Percentiles rank a stretch among this genome's conserved stretches.
phyloP scores from a whole-genome alignment of 2,329 filamentous ascomycete genomes.

The Colletotrichum acutatum region DNA sequence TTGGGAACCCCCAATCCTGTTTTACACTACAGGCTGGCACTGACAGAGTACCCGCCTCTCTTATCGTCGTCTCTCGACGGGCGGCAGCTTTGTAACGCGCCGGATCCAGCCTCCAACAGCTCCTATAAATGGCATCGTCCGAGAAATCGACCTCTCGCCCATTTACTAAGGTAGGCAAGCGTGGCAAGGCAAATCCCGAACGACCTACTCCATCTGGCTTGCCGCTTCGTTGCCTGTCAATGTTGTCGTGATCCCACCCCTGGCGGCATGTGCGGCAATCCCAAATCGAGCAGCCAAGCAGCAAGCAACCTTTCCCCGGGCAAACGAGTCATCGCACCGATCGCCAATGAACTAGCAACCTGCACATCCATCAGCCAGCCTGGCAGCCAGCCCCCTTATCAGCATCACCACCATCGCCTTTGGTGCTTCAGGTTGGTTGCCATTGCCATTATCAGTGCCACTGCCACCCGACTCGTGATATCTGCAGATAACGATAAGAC shows the following conservation, averaged over 20 bases:
- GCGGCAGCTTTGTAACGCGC: neutral
- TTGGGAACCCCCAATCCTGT: neutral
- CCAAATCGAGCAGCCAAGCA: neutral
- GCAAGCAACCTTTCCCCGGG: neutral
- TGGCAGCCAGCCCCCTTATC: neutral
- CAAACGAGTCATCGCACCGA: neutral
- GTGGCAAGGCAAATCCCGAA: neutral
- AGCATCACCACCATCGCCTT: neutral
- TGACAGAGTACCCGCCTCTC: neutral
- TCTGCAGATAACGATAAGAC: neutral
- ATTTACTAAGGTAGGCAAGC: neutral
- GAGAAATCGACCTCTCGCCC: neutral
- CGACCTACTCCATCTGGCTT: neutral
- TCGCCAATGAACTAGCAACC: slow-evolving; percentile 10
- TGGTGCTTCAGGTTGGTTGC: neutral
- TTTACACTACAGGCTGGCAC: no score
- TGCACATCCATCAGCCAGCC: neutral
- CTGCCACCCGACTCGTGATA: neutral
- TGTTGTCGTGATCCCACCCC: neutral
- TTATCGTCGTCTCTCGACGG: neutral
- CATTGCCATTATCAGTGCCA: neutral
- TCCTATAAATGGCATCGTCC: neutral
- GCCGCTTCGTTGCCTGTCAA: neutral
- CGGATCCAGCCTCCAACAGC: neutral
- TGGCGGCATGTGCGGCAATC: slow-evolving; percentile 1